Base-by-base conservation (phyloP, 2,329 filamentous ascomycete genomes). In the Plenodomus biglobosus region DNA sequence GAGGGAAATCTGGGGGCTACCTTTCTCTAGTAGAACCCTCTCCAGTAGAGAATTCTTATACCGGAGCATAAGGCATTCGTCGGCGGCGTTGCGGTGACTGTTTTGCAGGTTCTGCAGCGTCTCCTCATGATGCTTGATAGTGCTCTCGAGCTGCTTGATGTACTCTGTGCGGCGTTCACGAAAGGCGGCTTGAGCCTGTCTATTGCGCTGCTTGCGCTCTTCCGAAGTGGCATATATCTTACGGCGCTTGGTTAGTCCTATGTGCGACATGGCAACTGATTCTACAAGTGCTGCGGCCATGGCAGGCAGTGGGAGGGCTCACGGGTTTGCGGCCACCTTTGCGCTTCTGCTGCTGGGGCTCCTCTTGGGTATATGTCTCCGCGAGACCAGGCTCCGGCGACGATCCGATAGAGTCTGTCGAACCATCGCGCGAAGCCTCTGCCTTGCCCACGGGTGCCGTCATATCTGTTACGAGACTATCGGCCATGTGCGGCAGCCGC, bases 201-300 rank as follows among this genome's bases (percentile, higher is more conserved):
- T 82, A 71, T 99, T 99, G 58, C 94, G 85, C 76, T 97, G 94
- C 78, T 99, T 97, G 67, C 94, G 86, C 76, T 99, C 94, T 74
- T 99, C 94, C 10, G 94, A 97, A 30, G 94, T 99, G 45, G 94
- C 94, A 80, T 99, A 99, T 57, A 96, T 96, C 92, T 96, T 73
- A 62, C 66, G 65, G 48, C 61, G 66, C 53, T 70, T 67, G 49
- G 72, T 74, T 71, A 74, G 72, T 66, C 52, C 64, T 55, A 65
- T 64, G 51, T 62, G 65, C 40, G 66, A 67, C 66, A 72, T 65
- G 41, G 56, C 49, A 36, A 60, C 53, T 47, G 58, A 52, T 21
- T 54, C 57, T 54, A 57, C 60, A 54, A 53, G 36, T 41, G 50
- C 40, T 54, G 55, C 50, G 44, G 58, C 50, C 57, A 65, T 58